A percentile compares a stretch with the other conserved stretches of the same genome.
Conservation (phyloP, 768 basidiomycete genomes). For the Hemileccinum rubropunctum region DNA sequence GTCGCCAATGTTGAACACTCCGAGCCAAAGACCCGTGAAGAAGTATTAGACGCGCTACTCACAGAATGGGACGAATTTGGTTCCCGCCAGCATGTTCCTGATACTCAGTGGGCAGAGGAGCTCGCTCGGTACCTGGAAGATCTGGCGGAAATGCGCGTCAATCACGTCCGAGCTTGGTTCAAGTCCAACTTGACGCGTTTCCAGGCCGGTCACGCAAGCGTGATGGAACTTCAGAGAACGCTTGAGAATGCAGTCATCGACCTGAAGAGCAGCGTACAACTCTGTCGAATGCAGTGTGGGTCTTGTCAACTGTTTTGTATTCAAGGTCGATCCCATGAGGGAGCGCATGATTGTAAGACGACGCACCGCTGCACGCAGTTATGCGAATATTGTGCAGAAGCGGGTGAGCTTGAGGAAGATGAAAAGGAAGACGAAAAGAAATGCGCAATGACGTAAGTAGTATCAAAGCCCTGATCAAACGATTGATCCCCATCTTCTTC, state of each 20-base stretch:
- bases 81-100: slow-evolving; percentile 35
- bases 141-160: slow-evolving; percentile 44
- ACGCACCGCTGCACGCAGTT: slow-evolving; percentile 41
- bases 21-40: slow-evolving; percentile 12
- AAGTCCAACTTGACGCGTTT: slow-evolving; percentile 48
- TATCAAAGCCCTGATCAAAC: neutral
- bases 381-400: slow-evolving; percentile 44
- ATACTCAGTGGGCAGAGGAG: slow-evolving; percentile 41
- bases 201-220: slow-evolving; percentile 41
- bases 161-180: slow-evolving; percentile 51
- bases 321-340: slow-evolving; percentile 43
- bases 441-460: slow-evolving; percentile 48
- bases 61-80: slow-evolving; percentile 31
- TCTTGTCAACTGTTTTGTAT: slow-evolving; percentile 51
- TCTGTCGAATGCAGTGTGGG: slow-evolving; percentile 50
- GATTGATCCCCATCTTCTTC: neutral
- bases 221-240: slow-evolving; percentile 42
- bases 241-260: slow-evolving; percentile 45
- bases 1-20: slow-evolving; percentile 16
- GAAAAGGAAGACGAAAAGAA: slow-evolving; percentile 15
- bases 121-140: slow-evolving; percentile 40
- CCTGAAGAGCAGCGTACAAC: slow-evolving; percentile 44
- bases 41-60: slow-evolving; percentile 14
- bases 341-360: slow-evolving; percentile 49
- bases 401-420: slow-evolving; percentile 26